These are phyloP conservation scores for Claviceps monticola DNA, from an alignment of 2,329 filamentous ascomycete genomes.

Conservation along the genomic window DNA sequence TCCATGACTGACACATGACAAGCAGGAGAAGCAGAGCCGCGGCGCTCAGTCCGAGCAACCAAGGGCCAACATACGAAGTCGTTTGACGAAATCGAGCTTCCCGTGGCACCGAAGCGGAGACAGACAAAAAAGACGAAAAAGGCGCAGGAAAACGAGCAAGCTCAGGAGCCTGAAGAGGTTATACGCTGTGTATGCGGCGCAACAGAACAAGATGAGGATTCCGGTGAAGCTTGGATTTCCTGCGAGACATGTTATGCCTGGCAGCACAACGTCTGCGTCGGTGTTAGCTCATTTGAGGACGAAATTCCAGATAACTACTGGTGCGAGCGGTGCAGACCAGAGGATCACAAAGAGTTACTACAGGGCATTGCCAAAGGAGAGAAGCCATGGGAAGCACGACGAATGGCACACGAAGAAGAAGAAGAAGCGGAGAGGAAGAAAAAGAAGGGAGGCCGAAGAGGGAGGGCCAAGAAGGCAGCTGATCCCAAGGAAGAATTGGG, in stretches of 20 bases:
- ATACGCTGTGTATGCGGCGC: constrained; percentile 91
- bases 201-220: constrained; percentile 71
- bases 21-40: constrained; percentile 53
- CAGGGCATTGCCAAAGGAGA: constrained; percentile 68
- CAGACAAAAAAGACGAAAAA: constrained; percentile 38
- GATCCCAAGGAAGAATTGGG: constrained; percentile 49
- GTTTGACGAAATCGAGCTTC: constrained; percentile 58
- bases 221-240: constrained; percentile 84
- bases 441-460: constrained; percentile 46
- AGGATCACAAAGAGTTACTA: constrained; percentile 69
- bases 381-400: constrained; percentile 68
- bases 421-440: constrained; percentile 45
- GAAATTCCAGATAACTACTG: constrained; percentile 75
- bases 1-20: constrained; percentile 5
- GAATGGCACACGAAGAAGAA: constrained; percentile 49
- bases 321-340: constrained; percentile 79
- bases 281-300: constrained; percentile 63
- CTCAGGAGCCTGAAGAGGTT: constrained; percentile 50
- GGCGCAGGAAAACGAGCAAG: constrained; percentile 45
- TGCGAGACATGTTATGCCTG: constrained; percentile 87
- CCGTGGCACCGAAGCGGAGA: constrained; percentile 40
- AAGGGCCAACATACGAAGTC: constrained; percentile 92
- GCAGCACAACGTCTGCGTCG: constrained; percentile 97
- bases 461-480: constrained; percentile 49
- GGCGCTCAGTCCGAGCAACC: constrained; percentile 87